Base-by-base conservation (phyloP, 1,284 basidiomycete genomes). In the Kalmanozyma brasiliensis region DNA sequence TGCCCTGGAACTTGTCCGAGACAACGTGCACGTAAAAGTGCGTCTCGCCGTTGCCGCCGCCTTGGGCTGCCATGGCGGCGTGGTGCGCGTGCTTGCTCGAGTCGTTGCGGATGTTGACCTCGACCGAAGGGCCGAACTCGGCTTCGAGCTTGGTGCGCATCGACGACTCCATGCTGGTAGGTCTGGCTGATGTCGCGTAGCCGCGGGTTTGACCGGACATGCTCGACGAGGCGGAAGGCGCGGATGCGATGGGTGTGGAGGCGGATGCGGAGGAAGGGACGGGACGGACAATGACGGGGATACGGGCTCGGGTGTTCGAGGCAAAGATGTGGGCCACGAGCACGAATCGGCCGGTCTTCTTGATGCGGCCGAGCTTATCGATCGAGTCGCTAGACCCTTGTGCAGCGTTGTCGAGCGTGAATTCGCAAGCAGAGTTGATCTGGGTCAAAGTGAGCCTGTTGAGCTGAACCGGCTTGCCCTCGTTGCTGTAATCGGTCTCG, bases 1-100 rank as follows among this genome's bases (percentile, higher is more conserved):
- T 74, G 11, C 78, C 79, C 3, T 68, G 40, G 43, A 81, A 81
- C 26, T 63, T 71, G 42, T 75, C 66, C 34, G 74, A 74, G 17
- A 80, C 65, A n/a, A 80, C 49, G 23, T 81, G 76, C 10, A 81
- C 74, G 45, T 74, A 80, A 52, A 81, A 81, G 43, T 81, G 78
- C 20, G 79, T 81, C 47, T 81, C 78, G 33, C 79, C 79, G 37
- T 70, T 76, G 7, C 79, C 79, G 9, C 79, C 79, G 24, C 76
- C 74, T 34, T 79, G 77, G 2, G 79, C 79, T 4, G 61, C 78
- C 79, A 81, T 81, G n/a, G 79, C 79, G 7, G 79, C 79, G 53
- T 81, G 79, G 52, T 81, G 79, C 0, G 79, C 76, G 45, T 81
- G 79, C 55, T 77, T 79, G 49, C 58, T 52, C 3, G 73, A 75